phyloP scores from a whole-genome alignment of 2,329 filamentous ascomycete species.

The Waltergamsia citrina region DNA sequence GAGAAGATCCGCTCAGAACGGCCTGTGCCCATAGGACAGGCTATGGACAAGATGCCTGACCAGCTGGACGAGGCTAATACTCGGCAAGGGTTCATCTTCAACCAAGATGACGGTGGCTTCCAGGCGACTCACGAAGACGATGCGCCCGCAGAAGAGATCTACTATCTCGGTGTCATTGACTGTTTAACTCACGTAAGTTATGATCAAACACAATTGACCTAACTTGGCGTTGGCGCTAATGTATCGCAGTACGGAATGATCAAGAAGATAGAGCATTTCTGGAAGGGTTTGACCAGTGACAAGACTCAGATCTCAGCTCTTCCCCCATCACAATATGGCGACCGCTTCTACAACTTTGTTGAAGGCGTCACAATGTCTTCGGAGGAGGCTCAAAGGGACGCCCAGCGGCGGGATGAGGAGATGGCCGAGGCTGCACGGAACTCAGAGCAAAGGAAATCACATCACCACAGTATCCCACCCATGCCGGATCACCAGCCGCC shows the following conservation, averaged over 20 bases:
- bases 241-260: slow-evolving; percentile 72
- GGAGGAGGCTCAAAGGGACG: slow-evolving; percentile 71
- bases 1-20: slow-evolving; percentile 90
- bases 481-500: slow-evolving; percentile 37
- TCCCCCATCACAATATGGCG: slow-evolving; percentile 81
- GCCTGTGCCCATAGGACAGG: slow-evolving; percentile 85
- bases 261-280: slow-evolving; percentile 93
- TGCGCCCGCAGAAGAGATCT: slow-evolving; percentile 77
- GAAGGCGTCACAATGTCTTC: slow-evolving; percentile 80
- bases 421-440: background rate
- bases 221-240: too few relatives aligned
- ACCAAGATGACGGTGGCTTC: slow-evolving; percentile 88
- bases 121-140: slow-evolving; percentile 88
- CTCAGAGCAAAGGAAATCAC: slow-evolving; percentile 12
- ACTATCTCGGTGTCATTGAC: slow-evolving; percentile 97
- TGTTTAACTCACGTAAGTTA: slow-evolving; percentile 86
- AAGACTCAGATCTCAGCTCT: slow-evolving; percentile 86
- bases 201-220: too few relatives aligned
- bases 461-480: slow-evolving; percentile 22
- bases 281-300: slow-evolving; percentile 83
- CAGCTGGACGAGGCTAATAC: slow-evolving; percentile 69
- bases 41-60: slow-evolving; percentile 78
- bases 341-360: slow-evolving; percentile 90
- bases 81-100: slow-evolving; percentile 70
- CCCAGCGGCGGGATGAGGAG: slow-evolving; percentile 46